Base-by-base conservation (phyloP, 2,329 filamentous ascomycete species). In the Trichocomaceae sp. region DNA sequence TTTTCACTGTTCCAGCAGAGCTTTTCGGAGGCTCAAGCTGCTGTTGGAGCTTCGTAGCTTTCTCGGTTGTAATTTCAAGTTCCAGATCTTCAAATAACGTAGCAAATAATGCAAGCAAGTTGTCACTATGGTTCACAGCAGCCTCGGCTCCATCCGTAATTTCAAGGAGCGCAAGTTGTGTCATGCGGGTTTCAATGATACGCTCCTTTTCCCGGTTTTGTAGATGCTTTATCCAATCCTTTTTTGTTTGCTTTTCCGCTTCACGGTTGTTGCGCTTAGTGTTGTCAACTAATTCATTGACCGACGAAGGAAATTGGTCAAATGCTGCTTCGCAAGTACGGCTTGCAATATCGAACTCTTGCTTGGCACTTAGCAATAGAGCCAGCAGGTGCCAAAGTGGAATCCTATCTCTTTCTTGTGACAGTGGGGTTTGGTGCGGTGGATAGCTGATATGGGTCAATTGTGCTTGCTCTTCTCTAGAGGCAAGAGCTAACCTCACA, bases 131-230 rank as follows among this genome's bases (percentile, higher is more conserved):
- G 66, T 96, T 96, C 50, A 97, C 88, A 17, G 93, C 92, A 55
- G 86, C 83, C 56, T 89, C 85, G 0, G 90, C 84, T 1, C 90
- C 90, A 66, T 96, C 90, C 3, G 89, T 75, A 15, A 93, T 75
- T 70, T 97, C 92, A 3, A 93, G 72, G 19, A 99, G 79, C 3
- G 87, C 81, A 57, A 99, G 77, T 65, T 97, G 91, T 10, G 92
- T 96, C 83, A 97, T 95, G 70, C 95, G 95, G 58, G 96, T 84
- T 69, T 97, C 88, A n/a, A 99, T 73, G 42, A 99, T 85, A 48
- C 83, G 82, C 69, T 91, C 88, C 66, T 90, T 95, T 66, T 97
- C 91, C 23, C 84, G 83, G 56, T 85, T 83, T 59, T 90, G 86
- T 83, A 96, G 88, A 45, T 88, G 83, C 60, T 92, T 87, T 0